phyloP scores from a whole-genome alignment of 108 stramenopile genomes.

The Aurantiochytrium sp. region DNA sequence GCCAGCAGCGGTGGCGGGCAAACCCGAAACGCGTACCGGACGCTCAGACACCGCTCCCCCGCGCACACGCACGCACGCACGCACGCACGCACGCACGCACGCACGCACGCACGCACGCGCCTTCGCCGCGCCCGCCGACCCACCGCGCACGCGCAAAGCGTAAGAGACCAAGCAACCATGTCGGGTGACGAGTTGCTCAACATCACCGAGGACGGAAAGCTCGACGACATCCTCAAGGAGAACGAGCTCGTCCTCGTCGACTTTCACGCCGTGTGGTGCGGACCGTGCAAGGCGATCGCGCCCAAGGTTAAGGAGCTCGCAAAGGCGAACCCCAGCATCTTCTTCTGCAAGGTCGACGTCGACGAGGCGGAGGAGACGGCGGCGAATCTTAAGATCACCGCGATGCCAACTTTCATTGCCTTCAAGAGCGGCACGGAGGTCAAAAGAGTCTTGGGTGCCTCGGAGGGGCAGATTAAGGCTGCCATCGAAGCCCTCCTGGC shows the following conservation, averaged over 20 bases:
- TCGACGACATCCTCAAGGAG: background rate
- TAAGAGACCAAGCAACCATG: background rate
- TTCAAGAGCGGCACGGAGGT: background rate
- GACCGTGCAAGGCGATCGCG: constrained; percentile 45
- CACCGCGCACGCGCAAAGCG: no score
- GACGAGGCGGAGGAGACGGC: constrained; percentile 17
- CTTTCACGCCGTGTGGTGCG: constrained; percentile 43
- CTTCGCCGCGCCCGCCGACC: no score
- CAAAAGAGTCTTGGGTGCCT: background rate
- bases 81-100: no score
- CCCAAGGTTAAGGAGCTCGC: constrained; percentile 34
- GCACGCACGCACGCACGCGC: no score
- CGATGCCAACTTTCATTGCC: constrained; percentile 6
- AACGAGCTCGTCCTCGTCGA: background rate
- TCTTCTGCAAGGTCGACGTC: constrained; percentile 42
- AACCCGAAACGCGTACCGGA: no score
- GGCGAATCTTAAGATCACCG: background rate
- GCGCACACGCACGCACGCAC: no score
- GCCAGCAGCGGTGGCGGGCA: no score
- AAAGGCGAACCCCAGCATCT: constrained; percentile 33
- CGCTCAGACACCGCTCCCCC: no score
- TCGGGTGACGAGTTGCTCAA: background rate
- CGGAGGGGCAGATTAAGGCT: background rate
- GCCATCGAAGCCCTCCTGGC: background rate
- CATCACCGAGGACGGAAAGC: background rate